phyloP scores from a whole-genome alignment of 495 filamentous ascomycete species.

The Annulohypoxylon moriforme region DNA sequence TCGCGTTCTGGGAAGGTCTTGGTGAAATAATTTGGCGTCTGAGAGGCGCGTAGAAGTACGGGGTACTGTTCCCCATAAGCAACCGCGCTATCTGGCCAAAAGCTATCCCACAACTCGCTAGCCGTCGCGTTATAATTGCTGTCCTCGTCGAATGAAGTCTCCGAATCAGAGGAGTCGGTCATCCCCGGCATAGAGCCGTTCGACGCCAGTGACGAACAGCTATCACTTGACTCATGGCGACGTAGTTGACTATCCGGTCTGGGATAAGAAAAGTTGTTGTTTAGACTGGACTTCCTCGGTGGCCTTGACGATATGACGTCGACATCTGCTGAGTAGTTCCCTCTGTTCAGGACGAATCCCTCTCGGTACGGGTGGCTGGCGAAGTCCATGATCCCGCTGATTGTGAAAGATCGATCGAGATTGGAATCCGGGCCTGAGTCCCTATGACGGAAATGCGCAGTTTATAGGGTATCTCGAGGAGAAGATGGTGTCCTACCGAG shows the following conservation, averaged over 20 bases:
- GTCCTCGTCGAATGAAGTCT: slow-evolving; percentile 46
- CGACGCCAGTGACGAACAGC: slow-evolving; percentile 42
- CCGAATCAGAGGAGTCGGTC: slow-evolving; percentile 50
- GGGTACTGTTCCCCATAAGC: slow-evolving; percentile 36
- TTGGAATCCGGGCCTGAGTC: slow-evolving; percentile 27
- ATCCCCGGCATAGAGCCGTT: slow-evolving; percentile 45
- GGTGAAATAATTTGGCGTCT: slow-evolving; percentile 22
- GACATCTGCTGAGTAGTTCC: slow-evolving; percentile 18
- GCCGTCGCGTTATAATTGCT: slow-evolving; percentile 44
- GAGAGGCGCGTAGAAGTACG: slow-evolving; percentile 31
- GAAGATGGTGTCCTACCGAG: slow-evolving; percentile 31
- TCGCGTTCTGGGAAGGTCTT: slow-evolving; percentile 15
- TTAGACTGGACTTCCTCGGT: slow-evolving; percentile 34
- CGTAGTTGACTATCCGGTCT: slow-evolving; percentile 29
- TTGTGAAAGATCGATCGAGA: slow-evolving; percentile 31
- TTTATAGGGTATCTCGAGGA: slow-evolving; percentile 45
- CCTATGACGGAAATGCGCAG: slow-evolving; percentile 41
- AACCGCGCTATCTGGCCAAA: slow-evolving; percentile 39
- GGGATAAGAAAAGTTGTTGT: slow-evolving; percentile 47
- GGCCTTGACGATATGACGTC: neutral
- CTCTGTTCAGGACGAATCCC: neutral
- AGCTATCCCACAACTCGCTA: slow-evolving; percentile 47
- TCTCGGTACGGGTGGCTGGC: slow-evolving; percentile 33
- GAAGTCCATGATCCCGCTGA: slow-evolving; percentile 42
- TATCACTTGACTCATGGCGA: slow-evolving; percentile 44